Evolutionary conservation across 2,329 filamentous ascomycete genomes (phyloP).

Genomic region (Aspergillus aculeatinus): DNA sequence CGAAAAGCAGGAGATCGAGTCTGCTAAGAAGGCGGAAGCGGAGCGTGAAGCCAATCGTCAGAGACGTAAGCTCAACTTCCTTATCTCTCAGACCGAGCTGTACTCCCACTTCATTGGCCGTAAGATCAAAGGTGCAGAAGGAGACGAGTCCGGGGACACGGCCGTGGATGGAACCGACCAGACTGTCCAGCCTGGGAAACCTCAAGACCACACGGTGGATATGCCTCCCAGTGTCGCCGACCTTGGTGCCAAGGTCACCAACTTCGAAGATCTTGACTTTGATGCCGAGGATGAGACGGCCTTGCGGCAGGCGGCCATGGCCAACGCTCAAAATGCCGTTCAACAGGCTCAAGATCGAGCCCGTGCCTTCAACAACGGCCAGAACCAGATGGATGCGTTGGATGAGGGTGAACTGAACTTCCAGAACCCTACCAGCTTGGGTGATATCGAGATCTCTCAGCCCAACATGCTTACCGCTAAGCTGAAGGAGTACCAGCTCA

Average conservation of each 20-base stretch:
- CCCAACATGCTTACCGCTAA: conserved; percentile 90
- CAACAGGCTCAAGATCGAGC: conserved; percentile 92
- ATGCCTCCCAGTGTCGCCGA: conserved; percentile 50
- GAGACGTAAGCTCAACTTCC: conserved; percentile 98
- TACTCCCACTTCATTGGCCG: conserved; percentile 99
- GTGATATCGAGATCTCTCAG: conserved; percentile 90
- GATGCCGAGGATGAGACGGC: conserved; percentile 88
- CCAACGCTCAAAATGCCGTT: conserved; percentile 93
- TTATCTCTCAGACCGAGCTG: conserved; percentile 97
- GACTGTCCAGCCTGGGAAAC: conserved; percentile 32
- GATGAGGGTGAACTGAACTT: conserved; percentile 99
- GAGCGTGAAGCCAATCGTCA: conserved; percentile 96
- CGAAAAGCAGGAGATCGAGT: conserved; percentile 93
- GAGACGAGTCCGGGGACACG: conserved; percentile 85
- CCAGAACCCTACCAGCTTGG: conserved; percentile 93
- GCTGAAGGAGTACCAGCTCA: conserved; percentile 97
- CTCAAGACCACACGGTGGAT: conserved; percentile 45
- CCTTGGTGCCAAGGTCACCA: conserved; percentile 72
- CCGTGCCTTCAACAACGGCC: conserved; percentile 80
- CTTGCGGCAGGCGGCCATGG: conserved; percentile 80
- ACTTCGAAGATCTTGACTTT: conserved; percentile 93
- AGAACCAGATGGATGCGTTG: conserved; percentile 66
- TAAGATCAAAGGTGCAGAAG: conserved; percentile 97
- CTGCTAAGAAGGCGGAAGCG: conserved; percentile 93
- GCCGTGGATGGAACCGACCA: conserved; percentile 61